Evolutionary conservation across 2,329 filamentous ascomycete species (phyloP), one percentile per base, ranked within the genome.

Genomic region (Colletotrichum sp.): DNA sequence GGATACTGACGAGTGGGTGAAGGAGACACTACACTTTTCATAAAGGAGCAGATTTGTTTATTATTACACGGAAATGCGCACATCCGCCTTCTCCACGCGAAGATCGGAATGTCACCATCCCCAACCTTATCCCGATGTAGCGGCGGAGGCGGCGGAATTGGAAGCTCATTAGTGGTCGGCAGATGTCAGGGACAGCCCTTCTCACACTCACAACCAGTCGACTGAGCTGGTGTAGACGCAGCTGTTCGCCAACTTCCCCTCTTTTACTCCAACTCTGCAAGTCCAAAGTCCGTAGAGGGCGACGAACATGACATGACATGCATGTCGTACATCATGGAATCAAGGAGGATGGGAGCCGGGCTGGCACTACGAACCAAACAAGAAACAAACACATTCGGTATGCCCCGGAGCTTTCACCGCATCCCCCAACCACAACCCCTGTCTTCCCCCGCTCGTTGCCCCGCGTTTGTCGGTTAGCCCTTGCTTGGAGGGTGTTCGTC

Each of bases 91-190:
- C 16, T 30, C 30, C 57, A 57, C 32, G 32, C 63, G 70, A 55
- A 24, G 49, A 64, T 32, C 24, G 39, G n/a, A 68, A 74, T 74
- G 57, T 24, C 26, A 49, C 70, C 70, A 68, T 64, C 30, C 18
- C 39, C 55, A 64, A 24, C 39, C 39, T 36, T 15, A 62, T n/a
- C 32, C 49, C 28, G 28, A 52, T 57, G 49, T 49, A 71, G 68
- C 67, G 71, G 72, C 74, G 70, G 76, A 44, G 69, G 68, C 67
- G 75, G 72, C 74, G 74, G 76, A 44, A 74, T 77, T 78, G 74
- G 16, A 36, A 67, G 34, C 9, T 39, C 59, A 24, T 71, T 63
- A 78, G 63, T 78, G 76, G 76, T 13, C 62, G 63, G 64, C n/a
- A 34, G 67, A 30, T 69, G 71, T 18, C 44, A 73, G 64, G 70